Evolutionary conservation across 495 filamentous ascomycete genomes (phyloP), one percentile per base, ranked within the genome.

Genomic region (Durotheca rogersii): DNA sequence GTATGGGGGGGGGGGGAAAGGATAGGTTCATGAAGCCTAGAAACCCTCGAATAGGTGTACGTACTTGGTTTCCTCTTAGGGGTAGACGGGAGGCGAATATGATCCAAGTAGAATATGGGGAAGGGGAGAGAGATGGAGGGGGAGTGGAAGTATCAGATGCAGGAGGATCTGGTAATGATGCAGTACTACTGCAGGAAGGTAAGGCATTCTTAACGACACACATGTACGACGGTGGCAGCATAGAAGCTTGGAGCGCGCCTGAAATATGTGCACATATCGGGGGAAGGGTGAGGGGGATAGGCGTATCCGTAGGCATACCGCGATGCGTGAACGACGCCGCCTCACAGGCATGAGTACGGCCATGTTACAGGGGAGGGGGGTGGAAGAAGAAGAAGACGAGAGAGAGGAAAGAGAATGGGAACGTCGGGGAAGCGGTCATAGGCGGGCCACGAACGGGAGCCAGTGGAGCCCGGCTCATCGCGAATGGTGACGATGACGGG

Each of bases 161-260:
- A 58, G 55, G 54, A 59, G 32, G 51, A 54, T 58, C 49, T 50
- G 20, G 47, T 41, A 51, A 27, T 58, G 32, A 59, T 46, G 41
- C 27, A 49, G 45, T 41, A 54, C 35, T 39, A 19, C 29, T 59
- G 50, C 41, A 47, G 39, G 33, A 35, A 39, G 53, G 44, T 37
- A 25, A 11, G 41, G 18, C 23, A 49, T 17, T 19, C 10, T 48
- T 36, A 27, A 23, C n/a, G 21, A 34, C 42, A 41, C 18, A 34
- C 37, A 36, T 19, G 18, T 36, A 14, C 15, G 40, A 16, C 31
- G 50, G 29, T 23, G 49, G 35, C 40, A 49, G 43, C 38, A 59
- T 31, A 41, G 44, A 45, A 42, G 20, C n/a, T 49, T n/a, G 44
- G n/a, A 11, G 39, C 21, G 17, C 11, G 39, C 53, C 43, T 52